Percentiles rank a stretch among this genome's conserved stretches.
Conservation (phyloP, 208 protist species). For the Acanthamoeba royreba region DNA sequence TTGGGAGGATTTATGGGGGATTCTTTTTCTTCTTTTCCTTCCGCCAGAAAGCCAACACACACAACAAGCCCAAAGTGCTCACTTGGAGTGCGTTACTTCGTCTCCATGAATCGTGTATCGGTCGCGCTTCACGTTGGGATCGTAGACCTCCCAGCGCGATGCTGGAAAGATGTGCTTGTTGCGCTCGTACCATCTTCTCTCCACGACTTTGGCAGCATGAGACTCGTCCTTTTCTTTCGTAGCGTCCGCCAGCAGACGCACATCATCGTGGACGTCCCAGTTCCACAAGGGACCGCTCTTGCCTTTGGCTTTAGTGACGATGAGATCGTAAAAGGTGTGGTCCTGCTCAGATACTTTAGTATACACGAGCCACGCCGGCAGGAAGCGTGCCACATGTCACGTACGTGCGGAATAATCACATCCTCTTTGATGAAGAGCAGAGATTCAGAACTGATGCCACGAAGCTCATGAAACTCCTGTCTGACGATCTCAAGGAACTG, state of each 20-base stretch:
- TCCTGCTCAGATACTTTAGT: too few relatives aligned
- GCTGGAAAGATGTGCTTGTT: slow-evolving; percentile 90
- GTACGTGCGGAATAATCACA: slow-evolving; percentile 85
- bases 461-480: slow-evolving; percentile 80
- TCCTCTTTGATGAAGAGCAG: slow-evolving; percentile 90
- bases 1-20: too few relatives aligned
- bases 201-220: slow-evolving; percentile 81
- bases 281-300: slow-evolving; percentile 84
- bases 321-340: slow-evolving; percentile 89
- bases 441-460: slow-evolving; percentile 67
- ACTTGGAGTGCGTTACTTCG: background rate
- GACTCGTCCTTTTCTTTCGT: slow-evolving; percentile 83
- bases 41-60: too few relatives aligned
- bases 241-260: slow-evolving; percentile 77
- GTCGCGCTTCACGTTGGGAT: slow-evolving; percentile 67
- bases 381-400: too few relatives aligned
- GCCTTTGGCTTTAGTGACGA: slow-evolving; percentile 82
- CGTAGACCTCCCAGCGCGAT: slow-evolving; percentile 83
- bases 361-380: too few relatives aligned
- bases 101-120: slow-evolving; percentile 75
- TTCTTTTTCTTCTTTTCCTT: too few relatives aligned
- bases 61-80: too few relatives aligned
- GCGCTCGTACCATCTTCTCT: slow-evolving; percentile 81
- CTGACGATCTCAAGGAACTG: slow-evolving; percentile 77
- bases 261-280: slow-evolving; percentile 88